Conservation (phyloP, 768 basidiomycete species). For the Suillus variegatus region DNA sequence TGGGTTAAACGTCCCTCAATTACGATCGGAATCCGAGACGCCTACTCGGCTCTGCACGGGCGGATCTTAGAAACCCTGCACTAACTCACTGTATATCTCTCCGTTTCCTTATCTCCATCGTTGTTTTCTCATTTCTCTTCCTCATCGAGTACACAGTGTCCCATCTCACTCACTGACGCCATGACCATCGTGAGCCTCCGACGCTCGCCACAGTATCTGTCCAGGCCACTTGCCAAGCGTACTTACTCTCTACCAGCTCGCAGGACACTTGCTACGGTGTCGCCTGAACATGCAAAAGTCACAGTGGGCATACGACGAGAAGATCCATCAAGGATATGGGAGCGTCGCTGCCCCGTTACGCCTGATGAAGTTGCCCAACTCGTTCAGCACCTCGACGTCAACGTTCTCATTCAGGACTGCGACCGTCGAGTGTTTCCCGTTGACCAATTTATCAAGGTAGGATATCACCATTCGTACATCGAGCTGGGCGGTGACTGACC, state of each 20-base stretch:
- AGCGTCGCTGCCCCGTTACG: constrained; percentile 80
- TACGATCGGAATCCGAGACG: neutral
- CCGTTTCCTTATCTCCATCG: neutral
- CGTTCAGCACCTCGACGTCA: constrained; percentile 52
- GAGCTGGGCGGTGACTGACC: neutral
- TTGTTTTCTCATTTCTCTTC: neutral
- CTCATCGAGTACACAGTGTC: neutral
- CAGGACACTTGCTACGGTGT: constrained; percentile 23
- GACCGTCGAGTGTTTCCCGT: constrained; percentile 71
- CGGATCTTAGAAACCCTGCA: constrained; percentile 3
- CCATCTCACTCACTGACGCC: neutral
- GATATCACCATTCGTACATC: constrained; percentile 17
- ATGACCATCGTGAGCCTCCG: constrained; percentile 10
- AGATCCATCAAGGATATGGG: constrained; percentile 82
- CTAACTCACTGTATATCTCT: neutral
- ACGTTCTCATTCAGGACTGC: constrained; percentile 77
- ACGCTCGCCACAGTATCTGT: constrained; percentile 10
- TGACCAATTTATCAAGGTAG: constrained; percentile 65
- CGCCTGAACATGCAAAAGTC: constrained; percentile 29
- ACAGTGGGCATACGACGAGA: constrained; percentile 71
- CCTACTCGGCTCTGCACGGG: neutral
- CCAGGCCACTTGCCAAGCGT: constrained; percentile 18
- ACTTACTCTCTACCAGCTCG: constrained; percentile 17
- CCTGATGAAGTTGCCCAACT: constrained; percentile 71
- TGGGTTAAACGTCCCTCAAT: neutral